Conservation (phyloP, 768 basidiomycete species). For the Mycena epipterygia region DNA sequence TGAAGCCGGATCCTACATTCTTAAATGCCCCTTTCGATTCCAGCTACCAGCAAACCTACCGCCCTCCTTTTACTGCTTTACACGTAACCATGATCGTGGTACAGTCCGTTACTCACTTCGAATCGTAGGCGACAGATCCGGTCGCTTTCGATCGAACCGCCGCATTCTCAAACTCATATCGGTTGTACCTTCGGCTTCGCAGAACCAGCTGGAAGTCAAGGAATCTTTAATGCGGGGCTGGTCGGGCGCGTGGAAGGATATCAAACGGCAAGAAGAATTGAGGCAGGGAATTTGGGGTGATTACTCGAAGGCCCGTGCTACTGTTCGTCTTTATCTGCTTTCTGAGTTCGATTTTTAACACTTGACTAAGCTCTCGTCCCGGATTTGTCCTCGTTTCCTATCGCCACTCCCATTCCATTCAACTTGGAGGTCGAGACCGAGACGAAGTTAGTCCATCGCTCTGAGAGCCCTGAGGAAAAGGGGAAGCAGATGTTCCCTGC, state of each 20-base stretch:
- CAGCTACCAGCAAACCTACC: conserved; percentile 14
- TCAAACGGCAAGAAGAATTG: conserved; percentile 6
- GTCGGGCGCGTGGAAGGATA: conserved; percentile 17
- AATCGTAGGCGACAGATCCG: conserved; percentile 22
- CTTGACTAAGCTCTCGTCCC: conserved; percentile 24
- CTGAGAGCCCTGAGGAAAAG: conserved; percentile 21
- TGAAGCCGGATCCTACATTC: not conserved
- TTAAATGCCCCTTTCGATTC: conserved; percentile 31
- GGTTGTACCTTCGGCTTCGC: too few relatives aligned
- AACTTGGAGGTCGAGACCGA: conserved; percentile 22
- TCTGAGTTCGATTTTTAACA: too few relatives aligned
- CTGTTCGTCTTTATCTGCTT: conserved; percentile 7
- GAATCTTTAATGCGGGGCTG: conserved; percentile 16
- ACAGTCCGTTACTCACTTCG: conserved; percentile 22
- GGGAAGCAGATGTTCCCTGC: conserved; percentile 33
- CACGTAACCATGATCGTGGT: not conserved
- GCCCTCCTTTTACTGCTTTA: conserved; percentile 24
- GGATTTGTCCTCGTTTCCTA: conserved; percentile 26
- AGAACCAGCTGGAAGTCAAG: not conserved
- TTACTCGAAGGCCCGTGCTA: conserved; percentile 21
- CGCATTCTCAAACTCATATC: conserved; percentile 19
- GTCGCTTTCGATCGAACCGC: conserved; percentile 22
- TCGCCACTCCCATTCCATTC: too few relatives aligned
- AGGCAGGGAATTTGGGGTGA: conserved; percentile 30
- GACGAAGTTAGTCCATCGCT: conserved; percentile 31